These are phyloP conservation scores for Coemansia sp. DNA, from an alignment of 192 early-diverging fungal genomes.

Conservation along the genomic window DNA sequence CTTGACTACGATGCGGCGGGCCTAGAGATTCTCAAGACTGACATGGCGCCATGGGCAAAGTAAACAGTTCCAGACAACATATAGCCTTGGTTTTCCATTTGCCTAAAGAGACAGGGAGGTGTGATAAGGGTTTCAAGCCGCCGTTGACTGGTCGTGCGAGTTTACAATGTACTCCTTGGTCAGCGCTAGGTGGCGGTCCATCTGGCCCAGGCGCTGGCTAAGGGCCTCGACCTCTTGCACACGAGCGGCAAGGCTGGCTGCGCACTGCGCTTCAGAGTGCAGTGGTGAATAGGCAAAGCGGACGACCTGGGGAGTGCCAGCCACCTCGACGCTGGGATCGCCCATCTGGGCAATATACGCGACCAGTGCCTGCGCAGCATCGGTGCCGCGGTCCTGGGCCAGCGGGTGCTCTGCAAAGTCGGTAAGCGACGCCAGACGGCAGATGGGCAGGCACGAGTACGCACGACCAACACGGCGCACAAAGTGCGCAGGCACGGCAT, in stretches of 20 bases:
- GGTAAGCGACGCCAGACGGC: constrained; percentile 14
- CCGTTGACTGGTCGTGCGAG: constrained; percentile 11
- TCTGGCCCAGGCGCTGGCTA: constrained; percentile 3
- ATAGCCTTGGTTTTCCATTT: no score
- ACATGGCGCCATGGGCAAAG: constrained; percentile 3
- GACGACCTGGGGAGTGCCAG: neutral
- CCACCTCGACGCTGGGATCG: constrained; percentile 11
- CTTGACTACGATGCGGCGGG: constrained; percentile 3
- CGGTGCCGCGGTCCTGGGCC: neutral
- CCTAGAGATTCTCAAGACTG: neutral
- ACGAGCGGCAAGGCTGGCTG: constrained; percentile 4
- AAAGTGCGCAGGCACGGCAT: constrained; percentile 20
- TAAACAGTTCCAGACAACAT: no score
- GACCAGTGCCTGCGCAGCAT: constrained; percentile 7
- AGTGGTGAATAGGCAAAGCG: neutral
- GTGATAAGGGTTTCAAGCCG: no score
- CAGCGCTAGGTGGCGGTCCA: constrained; percentile 39
- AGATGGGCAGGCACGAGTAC: constrained; percentile 19
- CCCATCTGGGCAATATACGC: constrained; percentile 20
- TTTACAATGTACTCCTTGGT: constrained; percentile 19
- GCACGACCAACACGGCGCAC: constrained; percentile 9
- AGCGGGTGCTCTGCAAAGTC: constrained; percentile 24
- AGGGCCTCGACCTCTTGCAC: constrained; percentile 11
- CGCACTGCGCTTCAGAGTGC: constrained; percentile 16
- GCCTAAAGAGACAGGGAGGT: no score